Base-by-base conservation (phyloP, 306 rosid species). In the Albizia julibrissin region DNA sequence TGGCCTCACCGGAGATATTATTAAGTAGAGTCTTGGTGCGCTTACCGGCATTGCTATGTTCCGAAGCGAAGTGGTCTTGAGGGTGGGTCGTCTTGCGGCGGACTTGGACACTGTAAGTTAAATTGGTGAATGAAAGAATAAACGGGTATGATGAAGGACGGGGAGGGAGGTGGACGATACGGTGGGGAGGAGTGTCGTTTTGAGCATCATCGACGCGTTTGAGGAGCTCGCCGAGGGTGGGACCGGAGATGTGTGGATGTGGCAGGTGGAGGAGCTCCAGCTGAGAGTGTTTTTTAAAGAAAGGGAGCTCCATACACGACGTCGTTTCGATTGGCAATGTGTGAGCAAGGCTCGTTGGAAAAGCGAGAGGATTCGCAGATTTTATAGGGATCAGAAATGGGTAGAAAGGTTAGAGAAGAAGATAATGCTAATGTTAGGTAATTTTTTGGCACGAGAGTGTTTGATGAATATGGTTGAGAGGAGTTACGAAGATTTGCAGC, bases 1-100 rank as follows among this genome's bases (percentile, higher is more conserved):
- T 83, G 10, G 99, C 97, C 86, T 95, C 93, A 13, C 98, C 99
- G 22, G 98, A 91, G 52, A 95, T 87, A 9, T 78, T 81, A 40
- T 93, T 91, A 18, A 95, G 93, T 27, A 95, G 86, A 33, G 80
- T 69, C 82, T 91, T 95, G 10, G 76, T 72, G 59, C 40, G 52
- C 69, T 79, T 73, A 44, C 73, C 67, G 42, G 75, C 70, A 50
- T 70, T 84, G 18, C 49, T 10, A 15, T 56, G 29, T n/a, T 33
- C 61, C n/a, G 33, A 19, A 19, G 43, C 31, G 29, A 22, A 76
- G 80, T 39, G 4, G 39, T 54, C 34, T 15, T 44, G 18, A 39
- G 91, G 66, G 34, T 86, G 61, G 24, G 77, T 14, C 58, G 86
- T 46, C 76, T 90, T 88, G 22, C 82, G 82, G 33, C 71, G 81